phyloP scores from a whole-genome alignment of 164 flowering plant genomes.

The Aristolochia contorta region DNA sequence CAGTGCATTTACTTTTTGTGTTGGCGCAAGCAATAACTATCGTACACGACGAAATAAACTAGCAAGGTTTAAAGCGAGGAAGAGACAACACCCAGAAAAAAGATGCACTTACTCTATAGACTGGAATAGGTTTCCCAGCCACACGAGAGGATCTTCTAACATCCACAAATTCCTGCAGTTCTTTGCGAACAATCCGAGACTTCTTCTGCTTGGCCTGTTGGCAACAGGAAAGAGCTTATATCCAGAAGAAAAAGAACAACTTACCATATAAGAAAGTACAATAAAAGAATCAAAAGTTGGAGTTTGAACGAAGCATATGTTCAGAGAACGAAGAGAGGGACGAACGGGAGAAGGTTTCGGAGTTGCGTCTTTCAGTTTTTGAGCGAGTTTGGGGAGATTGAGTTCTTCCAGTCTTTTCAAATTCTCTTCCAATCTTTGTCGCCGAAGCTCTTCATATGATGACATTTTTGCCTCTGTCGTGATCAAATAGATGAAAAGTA shows the following conservation, averaged over 20 bases:
- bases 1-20: not conserved
- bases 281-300: not conserved
- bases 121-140: constrained; percentile 31
- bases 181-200: constrained; percentile 13
- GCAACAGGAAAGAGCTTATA: not conserved
- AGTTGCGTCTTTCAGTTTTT: constrained; percentile 19
- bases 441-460: constrained; percentile 39
- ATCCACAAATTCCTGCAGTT: constrained; percentile 9
- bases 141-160: constrained; percentile 47
- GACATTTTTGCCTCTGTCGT: not conserved
- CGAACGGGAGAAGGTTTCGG: constrained; percentile 27
- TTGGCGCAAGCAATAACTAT: not conserved
- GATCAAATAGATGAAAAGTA: not conserved
- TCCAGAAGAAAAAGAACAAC: not conserved
- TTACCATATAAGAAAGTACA: not conserved
- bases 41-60: not conserved
- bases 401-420: constrained; percentile 54
- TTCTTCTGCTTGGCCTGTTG: constrained; percentile 28
- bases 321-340: not conserved
- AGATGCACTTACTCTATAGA: constrained; percentile 24
- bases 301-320: not conserved
- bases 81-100: no score
- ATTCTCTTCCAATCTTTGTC: constrained; percentile 44
- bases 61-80: constrained; percentile 1
- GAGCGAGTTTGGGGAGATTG: constrained; percentile 35